Conservation (phyloP, 192 early-diverging fungal species). For the Paraglomus brasilianum region DNA sequence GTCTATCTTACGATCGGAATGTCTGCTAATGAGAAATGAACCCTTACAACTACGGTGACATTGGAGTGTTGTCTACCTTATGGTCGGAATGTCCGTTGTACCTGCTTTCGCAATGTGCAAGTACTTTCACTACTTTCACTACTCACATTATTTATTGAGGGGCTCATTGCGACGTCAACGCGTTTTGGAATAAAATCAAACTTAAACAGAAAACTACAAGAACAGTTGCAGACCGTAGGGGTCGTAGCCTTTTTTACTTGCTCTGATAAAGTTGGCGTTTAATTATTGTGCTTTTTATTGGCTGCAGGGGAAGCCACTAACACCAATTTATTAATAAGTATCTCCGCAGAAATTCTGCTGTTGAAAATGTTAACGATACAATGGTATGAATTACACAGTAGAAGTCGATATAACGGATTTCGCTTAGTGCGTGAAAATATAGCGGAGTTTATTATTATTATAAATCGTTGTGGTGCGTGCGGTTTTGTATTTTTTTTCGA, state of each 20-base stretch:
- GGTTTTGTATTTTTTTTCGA: too few species aligned
- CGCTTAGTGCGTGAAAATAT: too few species aligned
- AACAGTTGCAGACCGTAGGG: conserved; percentile 9
- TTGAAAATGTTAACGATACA: conserved; percentile 26
- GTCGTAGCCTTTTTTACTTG: neutral
- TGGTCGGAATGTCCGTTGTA: conserved; percentile 27
- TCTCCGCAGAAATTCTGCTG: neutral
- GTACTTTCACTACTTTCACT: conserved; percentile 1
- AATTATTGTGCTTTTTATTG: conserved; percentile 13
- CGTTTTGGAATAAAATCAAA: conserved; percentile 34
- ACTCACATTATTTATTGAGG: conserved; percentile 4
- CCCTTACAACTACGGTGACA: conserved; percentile 26
- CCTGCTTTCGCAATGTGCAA: conserved; percentile 15
- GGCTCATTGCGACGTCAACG: neutral
- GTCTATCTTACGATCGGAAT: conserved; percentile 29
- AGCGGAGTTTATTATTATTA: too few species aligned
- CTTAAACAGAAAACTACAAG: conserved; percentile 9
- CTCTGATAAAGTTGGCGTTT: neutral
- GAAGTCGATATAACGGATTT: too few species aligned
- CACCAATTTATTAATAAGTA: conserved; percentile 16
- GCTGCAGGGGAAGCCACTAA: neutral
- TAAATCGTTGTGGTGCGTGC: too few species aligned
- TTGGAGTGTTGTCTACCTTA: conserved; percentile 26
- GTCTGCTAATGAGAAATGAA: conserved; percentile 21
- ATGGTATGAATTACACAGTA: conserved; percentile 27